phyloP scores from a whole-genome alignment of 2,329 filamentous ascomycete genomes.

The Mycosphaerella sp. region DNA sequence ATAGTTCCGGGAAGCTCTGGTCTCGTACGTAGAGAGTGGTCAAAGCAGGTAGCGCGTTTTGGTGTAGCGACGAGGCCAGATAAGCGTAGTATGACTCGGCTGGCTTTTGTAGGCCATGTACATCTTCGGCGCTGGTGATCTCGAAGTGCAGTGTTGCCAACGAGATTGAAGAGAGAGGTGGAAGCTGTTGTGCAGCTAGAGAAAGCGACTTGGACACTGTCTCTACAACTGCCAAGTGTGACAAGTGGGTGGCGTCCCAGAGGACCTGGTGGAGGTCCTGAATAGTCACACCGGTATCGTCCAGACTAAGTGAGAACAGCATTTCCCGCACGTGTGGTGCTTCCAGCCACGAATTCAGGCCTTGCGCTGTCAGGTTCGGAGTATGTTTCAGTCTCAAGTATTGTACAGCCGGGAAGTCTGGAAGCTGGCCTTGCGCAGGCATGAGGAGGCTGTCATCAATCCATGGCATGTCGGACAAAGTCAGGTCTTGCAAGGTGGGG shows the following conservation, averaged over 20 bases:
- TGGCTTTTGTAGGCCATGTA: slow-evolving; percentile 52
- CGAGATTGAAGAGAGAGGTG: slow-evolving; percentile 61
- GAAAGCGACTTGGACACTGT: slow-evolving; percentile 54
- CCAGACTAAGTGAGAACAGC: slow-evolving; percentile 64
- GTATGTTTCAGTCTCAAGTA: slow-evolving; percentile 67
- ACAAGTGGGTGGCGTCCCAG: slow-evolving; percentile 51
- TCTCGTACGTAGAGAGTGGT: slow-evolving; percentile 80
- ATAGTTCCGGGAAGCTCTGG: slow-evolving; percentile 70
- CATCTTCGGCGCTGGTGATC: slow-evolving; percentile 59
- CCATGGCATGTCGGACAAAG: slow-evolving; percentile 61
- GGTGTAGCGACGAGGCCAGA: slow-evolving; percentile 73
- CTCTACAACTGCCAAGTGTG: slow-evolving; percentile 53
- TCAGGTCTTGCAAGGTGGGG: slow-evolving; percentile 63
- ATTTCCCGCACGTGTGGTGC: slow-evolving; percentile 53
- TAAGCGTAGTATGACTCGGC: slow-evolving; percentile 71
- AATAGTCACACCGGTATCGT: slow-evolving; percentile 63
- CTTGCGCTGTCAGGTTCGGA: slow-evolving; percentile 64
- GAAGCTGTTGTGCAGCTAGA: slow-evolving; percentile 45
- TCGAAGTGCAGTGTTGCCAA: slow-evolving; percentile 75
- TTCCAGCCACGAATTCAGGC: slow-evolving; percentile 63
- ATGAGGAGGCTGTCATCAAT: slow-evolving; percentile 74
- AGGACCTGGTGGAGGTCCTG: slow-evolving; percentile 57
- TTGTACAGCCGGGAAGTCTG: slow-evolving; percentile 67
- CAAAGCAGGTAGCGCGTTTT: slow-evolving; percentile 66
- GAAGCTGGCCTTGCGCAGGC: slow-evolving; percentile 54